These are phyloP conservation scores for Sparassis latifolia DNA, from an alignment of 1,284 basidiomycete species.

Conservation along the genomic window DNA sequence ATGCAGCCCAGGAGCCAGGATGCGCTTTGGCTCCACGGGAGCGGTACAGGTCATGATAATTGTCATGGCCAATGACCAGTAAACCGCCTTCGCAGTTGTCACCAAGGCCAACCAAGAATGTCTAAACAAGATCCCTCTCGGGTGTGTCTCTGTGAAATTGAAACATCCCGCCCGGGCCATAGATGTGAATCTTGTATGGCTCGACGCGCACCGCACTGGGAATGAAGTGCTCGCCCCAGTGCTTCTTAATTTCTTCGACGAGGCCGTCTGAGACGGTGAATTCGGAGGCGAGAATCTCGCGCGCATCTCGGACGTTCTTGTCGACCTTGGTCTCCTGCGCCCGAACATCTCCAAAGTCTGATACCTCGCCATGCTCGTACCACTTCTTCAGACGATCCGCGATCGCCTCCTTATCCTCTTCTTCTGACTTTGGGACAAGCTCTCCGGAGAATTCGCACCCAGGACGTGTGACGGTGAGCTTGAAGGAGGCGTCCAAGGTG, in stretches of 20 bases:
- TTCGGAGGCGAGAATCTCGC: conserved; percentile 22
- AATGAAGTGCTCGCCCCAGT: not conserved
- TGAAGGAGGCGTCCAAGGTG: not conserved
- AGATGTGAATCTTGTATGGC: conserved; percentile 26
- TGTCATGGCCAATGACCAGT: not conserved
- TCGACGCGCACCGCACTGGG: conserved; percentile 14
- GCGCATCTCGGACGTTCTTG: conserved; percentile 19
- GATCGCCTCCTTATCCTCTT: not conserved
- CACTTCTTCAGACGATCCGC: conserved; percentile 3
- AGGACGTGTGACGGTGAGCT: not conserved
- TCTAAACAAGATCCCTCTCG: conserved; percentile 21
- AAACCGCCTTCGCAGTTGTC: not conserved
- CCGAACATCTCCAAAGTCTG: conserved; percentile 11
- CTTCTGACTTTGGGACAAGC: not conserved
- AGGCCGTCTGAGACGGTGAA: conserved; percentile 15
- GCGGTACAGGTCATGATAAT: not conserved
- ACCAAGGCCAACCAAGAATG: conserved; percentile 10
- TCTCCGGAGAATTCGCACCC: not conserved
- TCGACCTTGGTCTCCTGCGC: conserved; percentile 11
- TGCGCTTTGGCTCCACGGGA: not conserved
- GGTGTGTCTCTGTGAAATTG: conserved; percentile 24
- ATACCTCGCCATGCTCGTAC: conserved; percentile 3
- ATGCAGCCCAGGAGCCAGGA: conserved; percentile 24
- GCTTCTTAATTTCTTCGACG: not conserved
- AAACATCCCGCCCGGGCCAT: conserved; percentile 24